Conservation (phyloP, 257 asterid genomes). For the Fraxinus americana region DNA sequence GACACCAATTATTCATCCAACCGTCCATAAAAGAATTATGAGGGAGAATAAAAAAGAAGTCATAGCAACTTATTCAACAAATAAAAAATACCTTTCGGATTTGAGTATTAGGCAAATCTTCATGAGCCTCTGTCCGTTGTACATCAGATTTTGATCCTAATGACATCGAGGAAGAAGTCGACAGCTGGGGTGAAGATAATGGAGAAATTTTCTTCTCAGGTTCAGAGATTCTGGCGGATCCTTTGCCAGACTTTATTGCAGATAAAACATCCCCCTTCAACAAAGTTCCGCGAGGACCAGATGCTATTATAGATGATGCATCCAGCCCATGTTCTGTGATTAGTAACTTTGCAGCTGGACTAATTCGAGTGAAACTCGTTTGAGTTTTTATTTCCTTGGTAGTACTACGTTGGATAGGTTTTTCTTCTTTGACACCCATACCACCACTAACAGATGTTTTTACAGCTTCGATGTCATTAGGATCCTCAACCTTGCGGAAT, state of each 20-base stretch:
- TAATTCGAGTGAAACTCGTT: conserved; percentile 60
- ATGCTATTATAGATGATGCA: conserved; percentile 71
- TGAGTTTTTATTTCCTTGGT: conserved; percentile 43
- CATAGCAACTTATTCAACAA: conserved; percentile 16
- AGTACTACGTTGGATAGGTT: conserved; percentile 39
- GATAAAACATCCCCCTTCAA: conserved; percentile 93
- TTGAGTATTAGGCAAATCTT: conserved; percentile 88
- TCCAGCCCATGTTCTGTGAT: conserved; percentile 76
- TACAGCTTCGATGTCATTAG: conserved; percentile 74
- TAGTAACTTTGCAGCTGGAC: conserved; percentile 96
- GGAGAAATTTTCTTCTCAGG: conserved; percentile 50
- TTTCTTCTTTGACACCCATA: conserved; percentile 52
- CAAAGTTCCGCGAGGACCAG: conserved; percentile 98
- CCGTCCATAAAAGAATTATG: background rate
- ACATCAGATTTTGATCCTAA: conserved; percentile 48
- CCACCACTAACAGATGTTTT: conserved; percentile 53
- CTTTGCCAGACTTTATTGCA: conserved; percentile 84
- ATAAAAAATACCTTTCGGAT: conserved; percentile 78
- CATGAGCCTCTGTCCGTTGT: conserved; percentile 61
- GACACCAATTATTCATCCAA: conserved; percentile 8
- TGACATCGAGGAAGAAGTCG: conserved; percentile 44
- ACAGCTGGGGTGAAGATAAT: conserved; percentile 41
- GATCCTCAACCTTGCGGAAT: conserved; percentile 85
- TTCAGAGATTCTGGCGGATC: conserved; percentile 46
- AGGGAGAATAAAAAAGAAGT: background rate